phyloP scores from a whole-genome alignment of 1,284 basidiomycete species.

The Cystobasidium pallidum region DNA sequence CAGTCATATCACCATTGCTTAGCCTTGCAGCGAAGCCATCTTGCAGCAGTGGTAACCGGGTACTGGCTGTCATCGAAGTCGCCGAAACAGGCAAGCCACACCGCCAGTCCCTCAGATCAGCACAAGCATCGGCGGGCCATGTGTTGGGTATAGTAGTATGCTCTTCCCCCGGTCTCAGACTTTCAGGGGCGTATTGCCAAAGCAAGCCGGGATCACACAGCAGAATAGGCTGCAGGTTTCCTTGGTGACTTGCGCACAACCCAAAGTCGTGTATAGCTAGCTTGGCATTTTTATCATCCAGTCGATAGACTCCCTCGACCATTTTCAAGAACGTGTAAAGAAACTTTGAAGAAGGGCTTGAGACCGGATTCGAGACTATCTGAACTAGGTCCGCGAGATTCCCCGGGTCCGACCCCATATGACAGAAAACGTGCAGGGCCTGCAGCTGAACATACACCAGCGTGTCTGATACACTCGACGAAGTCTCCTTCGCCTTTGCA shows the following conservation, averaged over 20 bases:
- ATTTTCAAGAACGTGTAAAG: neutral
- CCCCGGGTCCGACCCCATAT: neutral
- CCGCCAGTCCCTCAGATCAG: constrained; percentile 50
- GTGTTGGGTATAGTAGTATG: constrained; percentile 56
- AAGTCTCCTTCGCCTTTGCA: too few species aligned
- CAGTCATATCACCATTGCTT: neutral
- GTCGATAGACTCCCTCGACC: constrained; percentile 22
- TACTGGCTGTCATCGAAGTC: constrained; percentile 47
- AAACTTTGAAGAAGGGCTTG: neutral
- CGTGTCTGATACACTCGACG: neutral
- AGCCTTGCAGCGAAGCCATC: constrained; percentile 9
- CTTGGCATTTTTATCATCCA: constrained; percentile 49
- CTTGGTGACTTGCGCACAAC: constrained; percentile 6
- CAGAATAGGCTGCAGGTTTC: constrained; percentile 55
- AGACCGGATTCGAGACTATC: neutral
- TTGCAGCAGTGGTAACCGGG: constrained; percentile 45
- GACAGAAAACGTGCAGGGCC: neutral
- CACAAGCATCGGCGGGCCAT: constrained; percentile 49
- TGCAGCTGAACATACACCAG: neutral
- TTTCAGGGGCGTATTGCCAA: constrained; percentile 54
- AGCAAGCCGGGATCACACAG: constrained; percentile 56
- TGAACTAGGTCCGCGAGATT: neutral
- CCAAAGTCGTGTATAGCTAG: constrained; percentile 55
- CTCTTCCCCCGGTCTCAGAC: constrained; percentile 46
- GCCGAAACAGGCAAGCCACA: constrained; percentile 53